Conservation (phyloP, 176 grass and related monocot species). For the Musa itinerans region DNA sequence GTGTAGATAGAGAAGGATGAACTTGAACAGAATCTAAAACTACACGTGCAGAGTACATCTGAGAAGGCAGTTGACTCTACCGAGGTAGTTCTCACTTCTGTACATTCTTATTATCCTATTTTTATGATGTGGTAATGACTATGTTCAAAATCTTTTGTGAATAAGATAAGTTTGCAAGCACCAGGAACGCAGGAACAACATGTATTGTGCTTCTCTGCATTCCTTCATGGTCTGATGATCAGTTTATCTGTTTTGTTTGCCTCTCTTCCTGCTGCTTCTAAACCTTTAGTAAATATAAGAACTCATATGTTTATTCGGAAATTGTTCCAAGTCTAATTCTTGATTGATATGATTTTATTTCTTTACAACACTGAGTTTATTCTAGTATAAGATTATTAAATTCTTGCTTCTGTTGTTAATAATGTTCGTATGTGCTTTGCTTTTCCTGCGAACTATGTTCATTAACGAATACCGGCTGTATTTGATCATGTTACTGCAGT, state of each 20-base stretch:
- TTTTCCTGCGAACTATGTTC: neutral
- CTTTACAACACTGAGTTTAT: neutral
- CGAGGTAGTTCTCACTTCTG: conserved; percentile 10
- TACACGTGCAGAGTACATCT: conserved; percentile 21
- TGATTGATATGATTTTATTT: neutral
- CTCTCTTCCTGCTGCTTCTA: neutral
- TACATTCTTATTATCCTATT: neutral
- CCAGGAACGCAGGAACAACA: neutral
- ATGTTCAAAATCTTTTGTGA: neutral
- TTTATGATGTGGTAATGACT: neutral
- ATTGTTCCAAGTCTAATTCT: neutral
- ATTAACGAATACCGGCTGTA: neutral
- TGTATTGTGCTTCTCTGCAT: neutral
- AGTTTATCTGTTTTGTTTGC: neutral
- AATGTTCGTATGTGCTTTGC: neutral
- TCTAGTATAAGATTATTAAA: neutral
- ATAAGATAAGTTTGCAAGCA: neutral
- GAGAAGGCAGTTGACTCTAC: conserved; percentile 29
- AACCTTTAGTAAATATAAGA: neutral
- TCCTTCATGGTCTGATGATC: neutral
- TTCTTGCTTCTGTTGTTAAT: neutral
- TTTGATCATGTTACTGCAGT: neutral
- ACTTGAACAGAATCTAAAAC: conserved; percentile 38
- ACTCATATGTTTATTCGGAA: neutral
- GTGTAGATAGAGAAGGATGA: conserved; percentile 56